Base-by-base conservation (phyloP, 768 basidiomycete species). In the Naematelia encephala region DNA sequence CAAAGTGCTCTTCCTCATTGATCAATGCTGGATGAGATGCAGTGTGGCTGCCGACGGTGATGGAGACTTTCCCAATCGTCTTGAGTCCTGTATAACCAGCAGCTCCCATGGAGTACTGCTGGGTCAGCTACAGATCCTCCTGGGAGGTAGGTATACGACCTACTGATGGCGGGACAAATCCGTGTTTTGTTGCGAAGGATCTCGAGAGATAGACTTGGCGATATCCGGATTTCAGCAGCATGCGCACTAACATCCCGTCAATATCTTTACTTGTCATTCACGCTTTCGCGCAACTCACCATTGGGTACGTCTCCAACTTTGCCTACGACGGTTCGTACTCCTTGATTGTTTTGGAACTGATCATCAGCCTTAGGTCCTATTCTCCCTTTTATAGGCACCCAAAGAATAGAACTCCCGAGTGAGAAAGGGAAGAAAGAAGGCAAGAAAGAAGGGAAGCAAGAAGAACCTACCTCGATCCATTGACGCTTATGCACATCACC, bases 131-230 rank as follows among this genome's bases (percentile, higher is more conserved):
- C 25, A 22, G 53, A 4, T 21, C 29, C 50, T 42, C 26, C 22
- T 43, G 22, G 3, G 27, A 25, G 8, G 8, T 47, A 5, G 26
- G 22, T 3, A 5, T 21, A 4, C 8, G 29, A 62, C 69, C 52
- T 13, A 75, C 88, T 63, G 92, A 90, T 21, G 81, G 79, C 1
- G 91, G 90, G 56, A 97, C 88, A 75, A 99, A 91, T 1, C 87
- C 87, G 73, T 96, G 85, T 64, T 85, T 83, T 61, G 86, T 80
- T 1, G 96, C 96, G 70, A 98, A 99, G 72, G 88, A 87, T 56
- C 96, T 84, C 12, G 92, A 96, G 59, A 99, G 87, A 78, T 99
- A 99, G 51, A 97, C 93, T 69, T 93, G 86, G 13, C 91, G 82
- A 77, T 98, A 88, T 16, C 96, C 93, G 16, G 84, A 83, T 77